phyloP scores from a whole-genome alignment of 1,139 yeast genomes.

The Lodderomyces theae region DNA sequence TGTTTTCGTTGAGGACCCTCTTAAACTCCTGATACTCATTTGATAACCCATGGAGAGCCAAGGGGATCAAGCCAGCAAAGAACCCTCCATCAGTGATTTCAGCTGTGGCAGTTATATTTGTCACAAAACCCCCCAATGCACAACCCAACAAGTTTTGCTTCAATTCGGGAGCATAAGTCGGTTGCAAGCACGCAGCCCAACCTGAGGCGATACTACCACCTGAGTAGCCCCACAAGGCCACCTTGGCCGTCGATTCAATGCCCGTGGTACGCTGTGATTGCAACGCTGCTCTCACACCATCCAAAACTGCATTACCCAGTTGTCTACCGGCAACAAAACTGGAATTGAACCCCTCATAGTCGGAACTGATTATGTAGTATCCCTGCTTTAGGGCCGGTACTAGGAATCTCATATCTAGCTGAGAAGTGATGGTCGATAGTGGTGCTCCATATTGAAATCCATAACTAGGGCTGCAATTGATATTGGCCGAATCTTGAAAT shows the following conservation, averaged over 20 bases:
- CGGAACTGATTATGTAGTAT: constrained; percentile 27
- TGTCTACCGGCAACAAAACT: constrained; percentile 25
- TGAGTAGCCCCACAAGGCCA: constrained; percentile 28
- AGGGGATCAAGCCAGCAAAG: constrained; percentile 27
- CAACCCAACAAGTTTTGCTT: constrained; percentile 24
- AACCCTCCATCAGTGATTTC: constrained; percentile 24
- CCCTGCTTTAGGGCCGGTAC: constrained; percentile 23
- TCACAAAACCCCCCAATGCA: constrained; percentile 34
- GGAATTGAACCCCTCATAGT: constrained; percentile 22
- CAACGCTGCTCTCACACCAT: constrained; percentile 23
- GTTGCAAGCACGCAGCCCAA: constrained; percentile 31
- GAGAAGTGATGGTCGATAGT: constrained; percentile 13
- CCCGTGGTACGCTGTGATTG: constrained; percentile 20
- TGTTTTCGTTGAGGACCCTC: constrained; percentile 2
- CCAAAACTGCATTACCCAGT: constrained; percentile 24
- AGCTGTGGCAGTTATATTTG: constrained; percentile 25
- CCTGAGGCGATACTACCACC: constrained; percentile 30
- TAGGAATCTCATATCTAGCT: constrained; percentile 22
- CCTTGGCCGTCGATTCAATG: constrained; percentile 18
- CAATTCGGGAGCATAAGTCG: constrained; percentile 35
- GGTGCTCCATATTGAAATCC: constrained; percentile 16
- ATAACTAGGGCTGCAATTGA: constrained; percentile 17
- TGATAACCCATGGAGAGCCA: constrained; percentile 25
- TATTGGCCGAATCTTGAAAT: constrained; percentile 15
- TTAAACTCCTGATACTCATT: constrained; percentile 24